Percentiles rank a stretch among this genome's conserved stretches.
Conservation (phyloP, 2,329 filamentous ascomycete genomes). For the Xenoacremonium recifei region DNA sequence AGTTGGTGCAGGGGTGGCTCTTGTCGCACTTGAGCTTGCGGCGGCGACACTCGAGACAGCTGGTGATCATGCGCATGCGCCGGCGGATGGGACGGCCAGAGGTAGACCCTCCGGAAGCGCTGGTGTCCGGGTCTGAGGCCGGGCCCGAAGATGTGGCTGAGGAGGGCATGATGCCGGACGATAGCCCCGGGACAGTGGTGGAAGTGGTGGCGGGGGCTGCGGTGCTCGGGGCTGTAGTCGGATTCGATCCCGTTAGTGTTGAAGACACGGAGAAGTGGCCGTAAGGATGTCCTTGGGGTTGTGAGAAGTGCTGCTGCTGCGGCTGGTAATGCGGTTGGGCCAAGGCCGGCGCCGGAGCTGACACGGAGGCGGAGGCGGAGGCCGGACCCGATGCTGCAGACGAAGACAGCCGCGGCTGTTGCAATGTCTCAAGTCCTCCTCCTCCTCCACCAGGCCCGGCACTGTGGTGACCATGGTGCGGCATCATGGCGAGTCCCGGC, state of each 20-base stretch:
- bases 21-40: constrained; percentile 81
- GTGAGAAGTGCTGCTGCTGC: too few species aligned
- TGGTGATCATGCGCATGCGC: constrained; percentile 65
- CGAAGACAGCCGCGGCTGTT: background rate
- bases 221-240: too few species aligned
- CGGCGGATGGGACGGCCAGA: constrained; percentile 57
- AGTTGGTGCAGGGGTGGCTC: constrained; percentile 68
- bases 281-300: background rate
- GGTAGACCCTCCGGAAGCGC: too few species aligned
- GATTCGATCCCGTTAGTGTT: too few species aligned
- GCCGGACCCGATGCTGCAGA: background rate
- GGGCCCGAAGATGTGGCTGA: too few species aligned
- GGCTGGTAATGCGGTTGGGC: background rate
- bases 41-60: constrained; percentile 69
- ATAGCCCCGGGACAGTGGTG: background rate
- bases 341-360: background rate
- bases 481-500: too few species aligned
- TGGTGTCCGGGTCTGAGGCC: too few species aligned
- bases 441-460: too few species aligned
- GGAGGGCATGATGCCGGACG: too few species aligned
- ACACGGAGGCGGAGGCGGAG: background rate
- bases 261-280: too few species aligned
- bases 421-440: too few species aligned
- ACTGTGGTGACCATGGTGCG: too few species aligned
- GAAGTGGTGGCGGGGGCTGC: background rate